Conservation (phyloP, 2,329 filamentous ascomycete genomes). For the Geosmithia flava region DNA sequence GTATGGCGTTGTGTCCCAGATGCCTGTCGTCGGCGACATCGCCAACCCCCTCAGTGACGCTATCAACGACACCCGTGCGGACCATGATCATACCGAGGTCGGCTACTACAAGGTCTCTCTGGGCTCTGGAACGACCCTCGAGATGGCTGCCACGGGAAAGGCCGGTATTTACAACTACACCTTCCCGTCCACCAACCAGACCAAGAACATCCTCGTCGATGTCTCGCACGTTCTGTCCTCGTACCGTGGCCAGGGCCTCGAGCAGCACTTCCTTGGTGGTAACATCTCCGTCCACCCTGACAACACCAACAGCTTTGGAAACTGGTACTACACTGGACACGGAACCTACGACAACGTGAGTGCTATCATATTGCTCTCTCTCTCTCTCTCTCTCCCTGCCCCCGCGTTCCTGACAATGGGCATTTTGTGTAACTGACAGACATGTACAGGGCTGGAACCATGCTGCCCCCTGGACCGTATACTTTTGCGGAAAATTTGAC, state of each 20-base stretch:
- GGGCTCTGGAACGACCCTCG: slow-evolving; percentile 40
- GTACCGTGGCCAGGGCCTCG: slow-evolving; percentile 44
- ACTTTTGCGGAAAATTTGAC: slow-evolving; percentile 51
- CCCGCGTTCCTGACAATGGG: neutral
- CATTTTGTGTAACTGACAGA: neutral
- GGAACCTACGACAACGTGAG: slow-evolving; percentile 50
- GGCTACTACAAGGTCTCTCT: slow-evolving; percentile 49
- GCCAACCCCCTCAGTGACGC: slow-evolving; percentile 41
- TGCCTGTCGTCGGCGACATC: slow-evolving; percentile 38
- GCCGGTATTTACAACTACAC: slow-evolving; percentile 49
- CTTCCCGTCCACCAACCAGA: slow-evolving; percentile 29
- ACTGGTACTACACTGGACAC: slow-evolving; percentile 40
- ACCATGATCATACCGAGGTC: slow-evolving; percentile 37
- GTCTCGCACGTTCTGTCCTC: slow-evolving; percentile 55
- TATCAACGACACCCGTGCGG: slow-evolving; percentile 40
- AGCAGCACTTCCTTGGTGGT: slow-evolving; percentile 52
- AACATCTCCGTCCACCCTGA: slow-evolving; percentile 33
- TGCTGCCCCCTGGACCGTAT: slow-evolving; percentile 48
- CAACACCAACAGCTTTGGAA: slow-evolving; percentile 18
- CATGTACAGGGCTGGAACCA: slow-evolving; percentile 44
- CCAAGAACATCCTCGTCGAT: slow-evolving; percentile 44
- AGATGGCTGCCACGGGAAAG: slow-evolving; percentile 42
- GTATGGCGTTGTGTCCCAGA: slow-evolving; percentile 52
- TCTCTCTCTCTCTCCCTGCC: neutral
- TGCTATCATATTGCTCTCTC: slow-evolving; percentile 1